Percentiles rank a stretch among this genome's conserved stretches.
phyloP scores from a whole-genome alignment of 768 basidiomycete genomes.

The Lactarius deliciosus region DNA sequence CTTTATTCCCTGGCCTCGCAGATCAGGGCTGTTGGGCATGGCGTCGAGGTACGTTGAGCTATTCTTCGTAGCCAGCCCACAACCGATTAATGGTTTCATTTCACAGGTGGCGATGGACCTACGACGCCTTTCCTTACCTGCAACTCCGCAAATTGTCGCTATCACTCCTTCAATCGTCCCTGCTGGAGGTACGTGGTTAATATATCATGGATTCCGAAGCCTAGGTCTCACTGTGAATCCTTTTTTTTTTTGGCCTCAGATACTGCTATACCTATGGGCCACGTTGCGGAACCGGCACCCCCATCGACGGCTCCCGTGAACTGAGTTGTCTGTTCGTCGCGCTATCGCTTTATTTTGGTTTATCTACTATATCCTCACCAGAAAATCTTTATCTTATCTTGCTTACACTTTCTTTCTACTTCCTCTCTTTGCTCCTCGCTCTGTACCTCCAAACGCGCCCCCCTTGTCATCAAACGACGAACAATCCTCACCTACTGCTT shows the following conservation, averaged over 20 bases:
- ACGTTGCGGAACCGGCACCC: neutral
- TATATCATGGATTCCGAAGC: neutral
- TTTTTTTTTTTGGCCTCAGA: neutral
- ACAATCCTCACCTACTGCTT: neutral
- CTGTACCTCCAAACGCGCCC: neutral
- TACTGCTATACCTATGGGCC: neutral
- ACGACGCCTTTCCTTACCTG: neutral
- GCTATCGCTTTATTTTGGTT: neutral
- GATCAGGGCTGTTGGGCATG: neutral
- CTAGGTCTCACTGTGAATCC: neutral
- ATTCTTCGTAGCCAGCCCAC: neutral
- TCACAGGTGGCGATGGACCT: slow-evolving; percentile 4
- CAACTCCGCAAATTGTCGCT: neutral
- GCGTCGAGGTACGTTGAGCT: neutral
- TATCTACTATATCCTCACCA: neutral
- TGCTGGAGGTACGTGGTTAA: neutral
- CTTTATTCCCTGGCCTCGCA: slow-evolving; percentile 4
- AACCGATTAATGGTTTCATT: neutral
- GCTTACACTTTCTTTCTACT: neutral
- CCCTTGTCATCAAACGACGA: neutral
- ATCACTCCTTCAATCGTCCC: neutral
- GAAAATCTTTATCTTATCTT: neutral
- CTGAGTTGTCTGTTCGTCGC: neutral
- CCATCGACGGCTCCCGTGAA: neutral
- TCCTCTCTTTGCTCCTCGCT: neutral